Conservation (phyloP, 257 asterid genomes). For the Agastache rugosa region DNA sequence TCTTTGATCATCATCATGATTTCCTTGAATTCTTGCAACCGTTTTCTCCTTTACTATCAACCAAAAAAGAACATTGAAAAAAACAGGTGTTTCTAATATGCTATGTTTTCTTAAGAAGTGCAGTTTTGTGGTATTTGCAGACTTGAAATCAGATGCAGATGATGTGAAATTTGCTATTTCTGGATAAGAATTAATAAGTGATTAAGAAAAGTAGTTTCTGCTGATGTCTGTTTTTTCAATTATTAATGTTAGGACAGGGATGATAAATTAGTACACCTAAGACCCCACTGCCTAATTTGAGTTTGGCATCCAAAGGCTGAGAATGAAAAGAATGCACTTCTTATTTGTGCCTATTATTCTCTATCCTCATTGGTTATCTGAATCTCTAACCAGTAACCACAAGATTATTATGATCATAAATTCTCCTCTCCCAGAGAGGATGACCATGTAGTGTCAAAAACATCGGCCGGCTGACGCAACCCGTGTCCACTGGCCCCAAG, state of each 20-base stretch:
- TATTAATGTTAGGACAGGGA: constrained; percentile 6
- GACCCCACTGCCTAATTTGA: constrained; percentile 14
- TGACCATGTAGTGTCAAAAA: too few species aligned
- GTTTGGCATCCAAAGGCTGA: constrained; percentile 19
- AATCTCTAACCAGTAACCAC: too few species aligned
- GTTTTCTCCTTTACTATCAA: constrained; percentile 9
- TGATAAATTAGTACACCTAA: constrained; percentile 8
- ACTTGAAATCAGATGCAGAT: too few species aligned
- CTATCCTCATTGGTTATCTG: not conserved
- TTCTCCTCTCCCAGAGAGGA: too few species aligned
- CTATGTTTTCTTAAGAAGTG: not conserved
- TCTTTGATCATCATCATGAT: too few species aligned
- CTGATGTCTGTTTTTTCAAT: constrained; percentile 22
- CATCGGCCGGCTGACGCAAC: too few species aligned
- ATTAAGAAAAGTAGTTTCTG: constrained; percentile 13
- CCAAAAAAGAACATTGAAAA: not conserved
- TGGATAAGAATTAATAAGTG: constrained; percentile 23
- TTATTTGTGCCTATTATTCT: not conserved
- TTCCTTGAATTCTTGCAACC: not conserved
- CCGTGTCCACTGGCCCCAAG: too few species aligned
- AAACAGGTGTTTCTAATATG: not conserved
- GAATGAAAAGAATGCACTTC: not conserved
- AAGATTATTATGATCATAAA: not conserved
- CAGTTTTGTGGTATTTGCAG: too few species aligned
- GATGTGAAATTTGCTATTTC: constrained; percentile 37